Conservation (phyloP, 306 rosid species). For the Cicer bijugum region DNA sequence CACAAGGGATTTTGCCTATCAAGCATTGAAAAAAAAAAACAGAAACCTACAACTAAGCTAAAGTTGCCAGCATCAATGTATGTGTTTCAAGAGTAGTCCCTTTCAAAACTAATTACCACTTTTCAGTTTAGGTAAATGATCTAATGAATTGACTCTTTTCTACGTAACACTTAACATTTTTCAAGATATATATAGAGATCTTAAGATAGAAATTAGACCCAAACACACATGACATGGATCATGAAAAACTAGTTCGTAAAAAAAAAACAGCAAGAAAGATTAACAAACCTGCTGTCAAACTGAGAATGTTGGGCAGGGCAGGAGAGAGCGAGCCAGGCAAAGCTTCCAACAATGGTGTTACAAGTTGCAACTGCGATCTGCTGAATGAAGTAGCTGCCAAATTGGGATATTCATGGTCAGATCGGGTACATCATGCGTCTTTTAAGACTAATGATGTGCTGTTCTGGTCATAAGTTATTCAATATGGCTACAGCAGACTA, state of each 20-base stretch:
- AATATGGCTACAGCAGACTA: slow-evolving; percentile 18
- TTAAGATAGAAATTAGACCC: slow-evolving; percentile 19
- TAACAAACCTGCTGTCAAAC: slow-evolving; percentile 66
- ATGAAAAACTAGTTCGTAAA: slow-evolving; percentile 21
- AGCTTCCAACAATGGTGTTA: slow-evolving; percentile 67
- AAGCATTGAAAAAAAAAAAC: not conserved
- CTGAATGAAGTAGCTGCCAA: slow-evolving; percentile 76
- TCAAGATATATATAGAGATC: slow-evolving; percentile 11
- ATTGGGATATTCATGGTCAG: slow-evolving; percentile 47
- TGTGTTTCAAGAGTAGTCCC: not conserved
- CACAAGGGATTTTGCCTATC: not conserved
- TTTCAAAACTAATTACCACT: not conserved
- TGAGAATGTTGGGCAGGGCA: slow-evolving; percentile 61
- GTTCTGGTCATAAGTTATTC: slow-evolving; percentile 2
- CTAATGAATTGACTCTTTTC: not conserved
- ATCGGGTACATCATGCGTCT: slow-evolving; percentile 20
- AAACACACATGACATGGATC: slow-evolving; percentile 21
- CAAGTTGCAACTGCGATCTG: slow-evolving; percentile 64
- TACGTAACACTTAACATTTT: not conserved
- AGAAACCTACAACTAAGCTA: slow-evolving; percentile 20
- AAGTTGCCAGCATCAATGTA: not conserved
- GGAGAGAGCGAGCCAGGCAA: slow-evolving; percentile 60
- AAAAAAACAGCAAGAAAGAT: slow-evolving; percentile 27
- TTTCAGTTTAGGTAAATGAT: not conserved
- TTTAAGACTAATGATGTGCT: slow-evolving; percentile 14